Evolutionary conservation across 2,329 filamentous ascomycete genomes (phyloP).

Genomic region (Curvularia sp.): DNA sequence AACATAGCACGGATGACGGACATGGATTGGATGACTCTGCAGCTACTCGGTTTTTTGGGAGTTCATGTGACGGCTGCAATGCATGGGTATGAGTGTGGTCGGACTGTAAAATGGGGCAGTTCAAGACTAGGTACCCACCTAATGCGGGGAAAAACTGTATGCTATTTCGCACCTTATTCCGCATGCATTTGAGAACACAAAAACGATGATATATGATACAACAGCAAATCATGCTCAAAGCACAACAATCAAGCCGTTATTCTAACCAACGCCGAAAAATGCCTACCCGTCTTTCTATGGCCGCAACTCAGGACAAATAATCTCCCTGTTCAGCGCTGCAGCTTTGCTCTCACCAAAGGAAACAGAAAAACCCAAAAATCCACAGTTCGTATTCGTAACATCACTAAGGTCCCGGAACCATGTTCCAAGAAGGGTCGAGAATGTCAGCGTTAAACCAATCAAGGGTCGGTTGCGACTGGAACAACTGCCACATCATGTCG

Average conservation of each 20-base stretch:
- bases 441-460: slow-evolving; percentile 48
- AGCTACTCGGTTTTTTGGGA: not conserved
- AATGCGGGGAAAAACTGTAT: not conserved
- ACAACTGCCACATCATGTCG: slow-evolving; percentile 46
- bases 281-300: not conserved
- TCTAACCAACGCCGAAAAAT: not conserved
- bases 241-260: not conserved
- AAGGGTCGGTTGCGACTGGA: slow-evolving; percentile 43
- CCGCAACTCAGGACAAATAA: not conserved
- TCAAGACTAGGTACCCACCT: not conserved
- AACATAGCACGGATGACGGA: not conserved
- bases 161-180: not conserved
- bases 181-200: not conserved
- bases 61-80: not conserved
- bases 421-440: slow-evolving; percentile 36
- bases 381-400: not conserved
- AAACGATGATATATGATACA: not conserved
- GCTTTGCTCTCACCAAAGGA: not conserved
- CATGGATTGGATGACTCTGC: not conserved
- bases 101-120: not conserved
- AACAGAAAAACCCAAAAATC: not conserved
- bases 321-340: not conserved
- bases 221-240: not conserved
- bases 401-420: slow-evolving; percentile 22
- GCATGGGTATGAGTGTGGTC: not conserved